Base-by-base conservation (phyloP, 2,329 filamentous ascomycete genomes). In the Nigrospora sphaerica region DNA sequence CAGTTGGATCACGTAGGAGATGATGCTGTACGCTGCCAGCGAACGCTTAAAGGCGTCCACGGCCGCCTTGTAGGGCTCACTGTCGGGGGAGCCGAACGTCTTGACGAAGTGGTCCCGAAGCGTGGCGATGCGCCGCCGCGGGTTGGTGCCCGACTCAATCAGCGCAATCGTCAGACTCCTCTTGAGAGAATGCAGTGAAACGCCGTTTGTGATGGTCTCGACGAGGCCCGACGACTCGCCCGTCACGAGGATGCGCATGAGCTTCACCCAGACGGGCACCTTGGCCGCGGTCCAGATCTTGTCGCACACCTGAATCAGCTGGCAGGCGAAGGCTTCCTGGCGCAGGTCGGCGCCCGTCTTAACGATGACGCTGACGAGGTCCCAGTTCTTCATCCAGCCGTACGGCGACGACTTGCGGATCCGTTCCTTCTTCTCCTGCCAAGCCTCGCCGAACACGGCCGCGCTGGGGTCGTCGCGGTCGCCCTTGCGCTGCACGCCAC, bases 301-400 rank as follows among this genome's bases (percentile, higher is more conserved):
- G 59, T 86, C 78, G 65, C 88, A 93, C 12, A 90, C 85, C 47
- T 81, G 75, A 54, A 93, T 93, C 39, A 93, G 76, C 66, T 93
- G 88, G 62, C 87, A 92, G 7, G 88, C 88, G 64, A 93, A 93
- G 0, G 88, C 87, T 66, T 93, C 88, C 68, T 93, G 88, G 43
- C 88, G 77, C 50, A 93, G 70, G 65, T 93, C 87, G 3, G 85
- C 85, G 3, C 88, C 87, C 12, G 88, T 93, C 70, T 93, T 93
- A 56, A 93, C 85, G 59, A 93, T 93, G 49, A 93, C 87, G 60
- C 86, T 91, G 51, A 93, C 75, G 19, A 93, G 74, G 58, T 93
- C 88, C 88, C 88, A 93, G 60, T 90, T 92, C 68, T 88, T 88
- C 83, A 90, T 88, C 81, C 86, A 89, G 11, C 88, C 88, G 60